phyloP scores from a whole-genome alignment of 2,329 filamentous ascomycete genomes.

The Venturia carpophila region DNA sequence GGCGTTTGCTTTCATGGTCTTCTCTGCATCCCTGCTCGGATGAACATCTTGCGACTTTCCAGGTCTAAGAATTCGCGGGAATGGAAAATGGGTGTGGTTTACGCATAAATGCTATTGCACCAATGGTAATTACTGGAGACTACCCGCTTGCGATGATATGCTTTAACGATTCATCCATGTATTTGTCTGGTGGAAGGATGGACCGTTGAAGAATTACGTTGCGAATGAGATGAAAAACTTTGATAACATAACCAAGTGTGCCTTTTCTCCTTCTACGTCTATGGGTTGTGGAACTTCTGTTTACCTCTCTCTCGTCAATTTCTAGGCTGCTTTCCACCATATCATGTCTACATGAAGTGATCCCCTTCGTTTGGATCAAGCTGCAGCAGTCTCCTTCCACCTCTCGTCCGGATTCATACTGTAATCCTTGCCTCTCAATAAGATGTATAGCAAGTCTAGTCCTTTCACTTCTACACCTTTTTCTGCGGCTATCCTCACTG shows the following conservation, averaged over 20 bases:
- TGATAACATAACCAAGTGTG: not conserved
- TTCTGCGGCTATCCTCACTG: slow-evolving; percentile 35
- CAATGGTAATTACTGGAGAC: not conserved
- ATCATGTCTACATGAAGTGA: no score
- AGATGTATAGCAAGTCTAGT: slow-evolving; percentile 39
- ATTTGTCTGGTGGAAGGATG: not conserved
- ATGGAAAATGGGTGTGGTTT: not conserved
- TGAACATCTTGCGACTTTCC: not conserved
- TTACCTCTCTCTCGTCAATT: not conserved
- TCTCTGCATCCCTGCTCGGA: slow-evolving; percentile 8
- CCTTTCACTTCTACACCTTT: slow-evolving; percentile 35
- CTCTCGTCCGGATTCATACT: slow-evolving; percentile 11
- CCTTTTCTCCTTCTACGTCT: not conserved
- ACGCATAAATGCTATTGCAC: not conserved
- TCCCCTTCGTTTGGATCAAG: not conserved
- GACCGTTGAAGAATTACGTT: not conserved
- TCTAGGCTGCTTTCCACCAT: no score
- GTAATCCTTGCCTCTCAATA: slow-evolving; percentile 31
- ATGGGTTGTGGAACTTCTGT: no score
- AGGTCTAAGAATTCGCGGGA: not conserved
- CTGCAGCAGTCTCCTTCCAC: slow-evolving; percentile 11
- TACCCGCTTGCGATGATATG: not conserved
- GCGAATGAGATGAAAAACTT: slow-evolving; percentile 8
- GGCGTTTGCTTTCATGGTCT: slow-evolving; percentile 11
- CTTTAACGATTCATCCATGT: not conserved